These are phyloP conservation scores for Stereocaulon alpinum DNA, from an alignment of 495 filamentous ascomycete species.

Conservation along the genomic window DNA sequence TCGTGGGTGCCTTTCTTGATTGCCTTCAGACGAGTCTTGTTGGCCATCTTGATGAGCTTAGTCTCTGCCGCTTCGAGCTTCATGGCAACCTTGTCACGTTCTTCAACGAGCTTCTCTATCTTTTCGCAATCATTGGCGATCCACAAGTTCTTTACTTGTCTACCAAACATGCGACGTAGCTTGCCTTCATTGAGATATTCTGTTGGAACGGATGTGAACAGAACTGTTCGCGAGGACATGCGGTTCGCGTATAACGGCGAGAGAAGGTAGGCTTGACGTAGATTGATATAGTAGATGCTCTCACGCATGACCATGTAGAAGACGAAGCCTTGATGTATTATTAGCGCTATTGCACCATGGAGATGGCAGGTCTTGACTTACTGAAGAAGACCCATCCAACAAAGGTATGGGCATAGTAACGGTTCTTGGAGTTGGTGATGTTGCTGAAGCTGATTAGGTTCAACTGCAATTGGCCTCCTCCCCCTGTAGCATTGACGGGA, in stretches of 20 bases:
- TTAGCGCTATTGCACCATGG: slow-evolving; percentile 4
- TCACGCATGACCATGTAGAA: slow-evolving; percentile 86
- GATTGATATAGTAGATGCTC: slow-evolving; percentile 86
- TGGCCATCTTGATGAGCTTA: slow-evolving; percentile 73
- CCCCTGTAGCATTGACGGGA: slow-evolving; percentile 73
- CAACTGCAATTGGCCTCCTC: slow-evolving; percentile 50
- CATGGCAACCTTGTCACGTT: slow-evolving; percentile 73
- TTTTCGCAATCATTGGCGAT: slow-evolving; percentile 69
- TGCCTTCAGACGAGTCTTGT: slow-evolving; percentile 61
- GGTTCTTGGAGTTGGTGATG: slow-evolving; percentile 45
- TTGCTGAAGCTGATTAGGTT: slow-evolving; percentile 74
- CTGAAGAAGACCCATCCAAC: slow-evolving; percentile 67
- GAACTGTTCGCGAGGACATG: slow-evolving; percentile 86
- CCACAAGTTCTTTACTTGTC: slow-evolving; percentile 73
- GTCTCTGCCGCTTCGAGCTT: slow-evolving; percentile 86
- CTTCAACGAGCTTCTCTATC: slow-evolving; percentile 72
- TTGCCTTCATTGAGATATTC: slow-evolving; percentile 62
- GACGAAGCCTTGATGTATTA: slow-evolving; percentile 48
- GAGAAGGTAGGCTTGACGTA: slow-evolving; percentile 88
- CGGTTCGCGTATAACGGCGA: slow-evolving; percentile 80
- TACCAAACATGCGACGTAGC: slow-evolving; percentile 68
- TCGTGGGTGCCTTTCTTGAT: slow-evolving; percentile 57
- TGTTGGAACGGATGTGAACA: slow-evolving; percentile 77
- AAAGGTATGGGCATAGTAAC: slow-evolving; percentile 70
- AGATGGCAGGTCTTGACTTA: slow-evolving; percentile 21